These are phyloP conservation scores for Cichorium intybus DNA, from an alignment of 140 eudicot species.

Conservation along the genomic window DNA sequence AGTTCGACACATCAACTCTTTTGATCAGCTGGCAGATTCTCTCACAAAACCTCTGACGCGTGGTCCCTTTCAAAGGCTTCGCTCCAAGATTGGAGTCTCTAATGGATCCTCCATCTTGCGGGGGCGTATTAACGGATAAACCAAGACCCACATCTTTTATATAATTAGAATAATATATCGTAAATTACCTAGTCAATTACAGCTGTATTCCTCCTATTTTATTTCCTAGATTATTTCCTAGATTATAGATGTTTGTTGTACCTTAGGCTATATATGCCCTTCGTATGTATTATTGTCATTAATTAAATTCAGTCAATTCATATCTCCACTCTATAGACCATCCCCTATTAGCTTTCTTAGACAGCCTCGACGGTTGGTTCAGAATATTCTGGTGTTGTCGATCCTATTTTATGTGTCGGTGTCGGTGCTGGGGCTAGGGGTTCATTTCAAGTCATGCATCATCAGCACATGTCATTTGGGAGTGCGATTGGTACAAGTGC, in stretches of 20 bases:
- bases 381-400: slow-evolving; percentile 41
- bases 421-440: slow-evolving; percentile 27
- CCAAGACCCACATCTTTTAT: too few species aligned
- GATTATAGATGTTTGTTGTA: too few species aligned
- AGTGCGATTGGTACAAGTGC: slow-evolving; percentile 12
- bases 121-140: not conserved
- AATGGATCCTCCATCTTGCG: not conserved
- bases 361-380: slow-evolving; percentile 26
- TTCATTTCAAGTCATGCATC: slow-evolving; percentile 24
- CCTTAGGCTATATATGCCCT: too few species aligned
- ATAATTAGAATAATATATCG: too few species aligned
- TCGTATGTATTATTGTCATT: too few species aligned
- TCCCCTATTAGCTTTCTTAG: too few species aligned
- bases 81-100: not conserved
- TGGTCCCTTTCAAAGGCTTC: not conserved
- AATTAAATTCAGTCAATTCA: too few species aligned
- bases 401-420: slow-evolving; percentile 31
- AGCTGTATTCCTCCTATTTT: too few species aligned
- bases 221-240: too few species aligned
- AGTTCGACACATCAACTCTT: not conserved
- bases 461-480: slow-evolving; percentile 43
- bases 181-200: too few species aligned
- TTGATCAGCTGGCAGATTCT: not conserved
- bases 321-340: too few species aligned
- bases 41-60: not conserved